Evolutionary conservation across 108 stramenopile species (phyloP), one percentile per base, ranked within the genome.

Genomic region (Poteriospumella lacustris): DNA sequence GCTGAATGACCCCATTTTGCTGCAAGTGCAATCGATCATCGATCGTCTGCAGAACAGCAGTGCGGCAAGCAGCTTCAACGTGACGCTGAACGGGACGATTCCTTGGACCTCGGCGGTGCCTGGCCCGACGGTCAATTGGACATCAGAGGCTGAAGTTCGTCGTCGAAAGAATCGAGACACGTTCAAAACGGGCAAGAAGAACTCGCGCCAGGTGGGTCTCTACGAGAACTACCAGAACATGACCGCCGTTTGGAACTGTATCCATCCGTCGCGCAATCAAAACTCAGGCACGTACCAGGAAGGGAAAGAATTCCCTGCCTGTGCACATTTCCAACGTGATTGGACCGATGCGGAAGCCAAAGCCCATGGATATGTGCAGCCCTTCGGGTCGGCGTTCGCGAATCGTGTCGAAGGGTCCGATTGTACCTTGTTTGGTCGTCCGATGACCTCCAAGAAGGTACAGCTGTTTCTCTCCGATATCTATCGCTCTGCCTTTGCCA

Each of bases 161-260:
- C 5, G 70, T 26, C 26, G 70, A 73, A 3, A 31, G 3, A 33
- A 15, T 52, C 12, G 9, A 42, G 47, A 52, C 33, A 38, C 33
- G 26, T 56, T 52, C 9, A 73, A 73, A 56, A 73, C 70, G 36
- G 70, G 70, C 43, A 73, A 73, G 70, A 73, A 44, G 47, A 56
- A 73, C 42, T 29, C 42, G 70, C 26, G 36, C 9, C 70, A 73
- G 42, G 33, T 73, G 3, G 12, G 40, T 5, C 43, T 33, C 9
- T 44, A 52, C 42, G 70, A 33, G 3, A 36, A 26, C 41, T 73
- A 73, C 42, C 15, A 42, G n/a, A 73, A 73, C 70, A 44, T 52
- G 70, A 42, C 70, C 9, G 15, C 3, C 5, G 5, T 12, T 15
- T 73, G 70, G 70, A 56, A 24, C 5, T 73, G 70, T 38, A 52